Percentiles rank a stretch among this genome's conserved stretches.
phyloP scores from a whole-genome alignment of 2,329 filamentous ascomycete genomes.

The Dactylellina haptotyla region DNA sequence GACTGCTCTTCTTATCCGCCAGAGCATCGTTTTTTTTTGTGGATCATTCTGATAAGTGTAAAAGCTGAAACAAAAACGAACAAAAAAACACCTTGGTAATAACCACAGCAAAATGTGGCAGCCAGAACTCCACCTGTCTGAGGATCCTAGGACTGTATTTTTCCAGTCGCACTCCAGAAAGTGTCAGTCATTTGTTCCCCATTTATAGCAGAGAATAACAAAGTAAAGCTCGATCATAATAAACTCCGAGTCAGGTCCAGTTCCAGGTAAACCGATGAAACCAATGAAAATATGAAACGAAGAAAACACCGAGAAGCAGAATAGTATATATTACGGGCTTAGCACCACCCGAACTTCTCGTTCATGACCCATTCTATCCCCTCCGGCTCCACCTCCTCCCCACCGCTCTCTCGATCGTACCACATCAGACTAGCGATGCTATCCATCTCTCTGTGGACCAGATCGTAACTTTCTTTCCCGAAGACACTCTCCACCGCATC shows the following conservation, averaged over 20 bases:
- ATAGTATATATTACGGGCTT: neutral
- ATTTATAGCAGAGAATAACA: neutral
- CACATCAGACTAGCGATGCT: slow-evolving; percentile 54
- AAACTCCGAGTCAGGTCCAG: neutral
- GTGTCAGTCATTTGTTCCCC: neutral
- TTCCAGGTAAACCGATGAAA: neutral
- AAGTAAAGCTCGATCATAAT: neutral
- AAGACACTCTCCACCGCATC: slow-evolving; percentile 35
- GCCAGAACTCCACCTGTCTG: slow-evolving; percentile 23
- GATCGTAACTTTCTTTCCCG: slow-evolving; percentile 36
- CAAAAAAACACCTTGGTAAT: slow-evolving; percentile 45
- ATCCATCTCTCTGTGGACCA: slow-evolving; percentile 51
- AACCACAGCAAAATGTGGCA: neutral
- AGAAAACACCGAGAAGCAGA: slow-evolving; percentile 10
- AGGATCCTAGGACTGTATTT: neutral
- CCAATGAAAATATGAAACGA: neutral
- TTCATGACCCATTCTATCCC: slow-evolving; percentile 49
- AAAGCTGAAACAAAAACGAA: neutral
- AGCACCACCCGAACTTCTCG: slow-evolving; percentile 53
- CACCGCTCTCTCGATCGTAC: slow-evolving; percentile 36
- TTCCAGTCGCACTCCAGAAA: neutral
- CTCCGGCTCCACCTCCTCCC: slow-evolving; percentile 41
- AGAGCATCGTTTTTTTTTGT: neutral
- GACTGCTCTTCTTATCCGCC: neutral
- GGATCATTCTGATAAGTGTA: slow-evolving; percentile 19